Percentiles rank a stretch among this genome's conserved stretches.
Conservation (phyloP, 345 rosid species). For the Syzygium oleosum region DNA sequence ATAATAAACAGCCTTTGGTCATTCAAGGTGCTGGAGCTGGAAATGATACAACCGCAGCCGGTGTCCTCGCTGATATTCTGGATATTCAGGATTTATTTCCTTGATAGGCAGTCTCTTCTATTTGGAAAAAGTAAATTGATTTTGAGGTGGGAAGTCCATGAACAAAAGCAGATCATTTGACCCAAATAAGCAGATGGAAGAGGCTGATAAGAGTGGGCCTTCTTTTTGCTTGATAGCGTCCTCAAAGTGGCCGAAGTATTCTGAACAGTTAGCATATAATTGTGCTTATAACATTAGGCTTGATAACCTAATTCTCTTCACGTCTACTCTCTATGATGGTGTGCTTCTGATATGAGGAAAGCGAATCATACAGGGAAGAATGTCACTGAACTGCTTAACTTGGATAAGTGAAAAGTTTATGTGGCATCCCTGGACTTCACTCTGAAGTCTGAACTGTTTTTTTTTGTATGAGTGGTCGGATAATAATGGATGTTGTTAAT, state of each 20-base stretch:
- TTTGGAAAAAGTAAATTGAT: not conserved
- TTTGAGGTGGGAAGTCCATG: not conserved
- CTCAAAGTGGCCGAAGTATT: not conserved
- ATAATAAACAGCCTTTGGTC: constrained; percentile 67
- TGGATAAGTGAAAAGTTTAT: not conserved
- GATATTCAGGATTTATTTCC: constrained; percentile 82
- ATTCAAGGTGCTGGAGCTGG: constrained; percentile 99
- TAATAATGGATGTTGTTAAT: not conserved
- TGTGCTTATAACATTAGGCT: not conserved
- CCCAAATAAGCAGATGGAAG: not conserved
- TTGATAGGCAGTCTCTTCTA: constrained; percentile 6
- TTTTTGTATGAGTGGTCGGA: not conserved
- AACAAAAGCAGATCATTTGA: not conserved
- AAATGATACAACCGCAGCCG: constrained; percentile 91
- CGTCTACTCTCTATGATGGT: not conserved
- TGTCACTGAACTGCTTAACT: not conserved
- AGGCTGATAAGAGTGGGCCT: not conserved
- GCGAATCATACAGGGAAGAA: not conserved
- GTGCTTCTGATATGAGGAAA: not conserved
- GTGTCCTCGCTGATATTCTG: constrained; percentile 82
- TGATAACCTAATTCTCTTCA: not conserved
- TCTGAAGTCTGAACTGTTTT: not conserved
- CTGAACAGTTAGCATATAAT: not conserved
- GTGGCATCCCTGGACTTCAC: not conserved
- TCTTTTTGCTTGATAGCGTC: not conserved